phyloP scores from a whole-genome alignment of 257 asterid genomes.

The Henckelia pumila region DNA sequence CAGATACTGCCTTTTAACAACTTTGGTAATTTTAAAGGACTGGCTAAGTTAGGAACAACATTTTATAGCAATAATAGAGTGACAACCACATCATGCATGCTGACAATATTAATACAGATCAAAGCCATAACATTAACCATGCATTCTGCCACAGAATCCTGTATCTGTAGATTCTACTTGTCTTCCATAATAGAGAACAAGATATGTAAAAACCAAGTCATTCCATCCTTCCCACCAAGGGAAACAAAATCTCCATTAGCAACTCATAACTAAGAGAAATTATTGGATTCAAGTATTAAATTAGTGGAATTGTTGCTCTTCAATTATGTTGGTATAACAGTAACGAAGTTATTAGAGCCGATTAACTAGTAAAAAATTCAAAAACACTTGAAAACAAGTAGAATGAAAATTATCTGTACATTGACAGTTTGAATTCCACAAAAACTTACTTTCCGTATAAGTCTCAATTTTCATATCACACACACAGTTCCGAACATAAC shows the following conservation, averaged over 20 bases:
- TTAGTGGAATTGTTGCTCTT: neutral
- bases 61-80: neutral
- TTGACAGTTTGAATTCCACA: no score
- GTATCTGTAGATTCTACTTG: neutral
- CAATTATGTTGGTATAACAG: no score
- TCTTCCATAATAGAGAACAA: neutral
- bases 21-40: neutral
- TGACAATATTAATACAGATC: neutral
- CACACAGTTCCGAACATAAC: neutral
- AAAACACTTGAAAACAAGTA: neutral
- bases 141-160: neutral
- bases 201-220: neutral
- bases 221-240: neutral
- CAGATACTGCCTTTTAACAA: neutral
- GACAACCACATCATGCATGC: neutral
- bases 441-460: neutral
- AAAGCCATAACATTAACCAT: neutral
- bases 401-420: neutral
- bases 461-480: constrained; percentile 2
- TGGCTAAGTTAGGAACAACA: neutral
- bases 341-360: neutral
- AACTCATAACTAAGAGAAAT: neutral
- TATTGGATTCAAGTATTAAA: neutral
- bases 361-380: neutral
- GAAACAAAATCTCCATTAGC: neutral